Evolutionary conservation across 2,329 filamentous ascomycete genomes (phyloP), one percentile per base, ranked within the genome.

Genomic region (Leptographium wingfieldii): DNA sequence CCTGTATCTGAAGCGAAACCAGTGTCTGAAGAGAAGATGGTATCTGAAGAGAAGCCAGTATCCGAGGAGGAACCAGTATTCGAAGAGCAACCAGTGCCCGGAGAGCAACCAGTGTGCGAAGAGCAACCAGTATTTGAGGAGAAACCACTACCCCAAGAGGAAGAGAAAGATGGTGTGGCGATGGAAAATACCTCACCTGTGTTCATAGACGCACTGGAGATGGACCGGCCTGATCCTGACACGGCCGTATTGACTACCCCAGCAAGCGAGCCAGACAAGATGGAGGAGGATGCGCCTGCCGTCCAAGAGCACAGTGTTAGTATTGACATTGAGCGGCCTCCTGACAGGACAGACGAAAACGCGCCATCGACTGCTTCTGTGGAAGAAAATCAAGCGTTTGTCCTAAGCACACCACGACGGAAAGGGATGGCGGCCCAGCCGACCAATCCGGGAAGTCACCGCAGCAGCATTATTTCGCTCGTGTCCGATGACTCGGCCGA

Each of bases 401-500:
- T 35, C 11, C 53, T 33, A 14, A 38, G n/a, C 9, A 55, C 53
- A 6, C 35, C 53, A 25, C 53, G 33, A 19, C 25, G 49, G 52
- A 54, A 54, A n/a, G 27, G 51, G 29, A 11, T n/a, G 27, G 12
- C 12, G 6, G 16, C 14, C 27, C 51, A 54, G 12, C 51, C n/a
- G 1, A 10, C 35, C 3, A 40, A 29, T 14, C 33, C 46, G 33
- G 48, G 19, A 6, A 46, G 16, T 53, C 56, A 57, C 40, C 43
- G 27, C n/a, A 52, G 74, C 54, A 69, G 74, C 54, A 69, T 78
- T 57, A 68, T 77, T 53, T 77, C 76, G 29, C 71, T 79, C 60
- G 65, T 76, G 12, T 71, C 74, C 7, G 71, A 73, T 64, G 69
- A 59, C 35, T 38, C 46, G 11, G 69, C 27, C 65, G 68, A 70